Evolutionary conservation across 768 basidiomycete genomes (phyloP), one percentile per base, ranked within the genome.

Genomic region (Pulveroboletus frians): DNA sequence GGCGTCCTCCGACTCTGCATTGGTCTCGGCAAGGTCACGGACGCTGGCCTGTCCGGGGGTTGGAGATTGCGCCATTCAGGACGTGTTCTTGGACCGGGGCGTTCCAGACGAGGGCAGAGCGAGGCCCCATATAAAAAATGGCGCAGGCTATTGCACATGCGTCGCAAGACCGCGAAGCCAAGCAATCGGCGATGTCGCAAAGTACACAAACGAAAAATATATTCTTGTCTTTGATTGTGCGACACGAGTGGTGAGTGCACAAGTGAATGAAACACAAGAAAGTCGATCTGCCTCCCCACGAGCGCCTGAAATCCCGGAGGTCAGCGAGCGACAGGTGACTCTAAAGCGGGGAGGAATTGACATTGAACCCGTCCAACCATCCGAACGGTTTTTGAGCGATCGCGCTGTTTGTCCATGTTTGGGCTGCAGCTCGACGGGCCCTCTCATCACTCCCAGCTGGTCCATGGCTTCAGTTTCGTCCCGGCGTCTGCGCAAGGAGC

Each of bases 401-500:
- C 23, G 21, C 27, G 1, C 43, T 72, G 34, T 73, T 76, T 77
- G 71, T 52, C 32, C 9, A 2, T 75, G 54, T 64, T 75, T 74
- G 67, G 30, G 23, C 23, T 26, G 21, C 23, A 4, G 23, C 23
- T 26, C 23, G 4, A 26, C 23, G 23, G 23, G 23, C 6, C 23
- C 23, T 26, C 38, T 27, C 50, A 54, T 44, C 49, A 27, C 38
- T 40, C 50, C 42, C 50, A 37, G 42, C 43, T 43, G 3, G 55
- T 56, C 51, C 47, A 85, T 85, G 84, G 66, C 80, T 43, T 77
- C 79, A 26, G 85, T 85, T 49, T 79, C 82, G 50, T 64, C 79
- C 31, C 70, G 82, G 58, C 76, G 87, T 56, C 72, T 90, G 40
- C 73, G 76, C 51, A 90, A 88, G 67, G 87, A 90, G 65, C 75